Conservation (phyloP, 306 rosid species). For the Crotalaria pallida region DNA sequence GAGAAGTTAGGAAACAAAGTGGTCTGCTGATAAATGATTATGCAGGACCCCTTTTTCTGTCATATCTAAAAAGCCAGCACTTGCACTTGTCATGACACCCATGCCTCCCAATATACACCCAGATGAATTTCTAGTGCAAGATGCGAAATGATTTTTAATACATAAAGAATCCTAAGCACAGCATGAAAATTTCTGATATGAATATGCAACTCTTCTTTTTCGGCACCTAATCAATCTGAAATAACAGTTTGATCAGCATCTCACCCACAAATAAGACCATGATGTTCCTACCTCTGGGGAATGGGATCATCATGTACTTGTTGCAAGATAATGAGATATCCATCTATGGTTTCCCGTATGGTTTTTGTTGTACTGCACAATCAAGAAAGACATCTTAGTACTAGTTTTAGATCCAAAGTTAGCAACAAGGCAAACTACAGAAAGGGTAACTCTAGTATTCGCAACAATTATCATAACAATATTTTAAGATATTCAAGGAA, state of each 20-base stretch:
- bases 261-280: background rate
- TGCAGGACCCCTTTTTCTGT: background rate
- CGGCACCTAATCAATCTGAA: background rate
- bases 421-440: constrained; percentile 3
- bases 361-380: constrained; percentile 25
- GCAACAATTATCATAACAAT: background rate
- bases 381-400: constrained; percentile 14
- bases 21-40: background rate
- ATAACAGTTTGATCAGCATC: background rate
- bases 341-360: constrained; percentile 6
- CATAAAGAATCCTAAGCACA: background rate
- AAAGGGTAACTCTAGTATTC: background rate
- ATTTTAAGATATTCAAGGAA: background rate
- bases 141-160: background rate
- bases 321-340: constrained; percentile 2
- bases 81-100: background rate
- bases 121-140: background rate
- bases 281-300: constrained; percentile 6
- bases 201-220: background rate
- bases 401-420: constrained; percentile 15
- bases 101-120: background rate
- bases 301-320: background rate
- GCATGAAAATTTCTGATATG: background rate
- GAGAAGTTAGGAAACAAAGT: background rate
- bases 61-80: background rate